phyloP scores from a whole-genome alignment of 169 alveolate species.

The Ichthyophthirius multifiliis region DNA sequence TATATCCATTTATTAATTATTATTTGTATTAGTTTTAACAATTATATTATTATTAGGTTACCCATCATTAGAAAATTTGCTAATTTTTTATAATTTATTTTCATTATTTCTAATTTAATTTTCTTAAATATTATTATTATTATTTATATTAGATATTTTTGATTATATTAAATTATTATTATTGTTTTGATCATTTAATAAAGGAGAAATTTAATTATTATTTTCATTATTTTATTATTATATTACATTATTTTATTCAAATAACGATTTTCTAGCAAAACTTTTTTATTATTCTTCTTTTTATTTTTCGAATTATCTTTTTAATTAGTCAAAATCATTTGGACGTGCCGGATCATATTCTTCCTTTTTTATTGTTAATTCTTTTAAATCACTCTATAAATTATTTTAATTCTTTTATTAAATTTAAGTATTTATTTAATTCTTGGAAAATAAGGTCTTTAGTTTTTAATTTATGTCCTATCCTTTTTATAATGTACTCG shows the following conservation, averaged over 20 bases:
- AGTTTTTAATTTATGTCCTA: background rate
- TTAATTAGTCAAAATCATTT: background rate
- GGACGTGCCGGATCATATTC: conserved; percentile 9
- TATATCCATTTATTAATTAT: background rate
- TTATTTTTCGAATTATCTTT: background rate
- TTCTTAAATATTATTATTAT: too few species aligned
- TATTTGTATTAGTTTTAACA: too few species aligned
- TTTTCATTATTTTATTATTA: background rate
- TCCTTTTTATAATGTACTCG: background rate
- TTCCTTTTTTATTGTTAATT: background rate
- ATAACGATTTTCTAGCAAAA: background rate
- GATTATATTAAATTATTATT: too few species aligned
- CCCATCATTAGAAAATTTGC: background rate
- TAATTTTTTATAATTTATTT: background rate
- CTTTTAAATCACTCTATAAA: background rate
- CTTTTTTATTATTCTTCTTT: background rate
- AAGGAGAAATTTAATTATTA: too few species aligned
- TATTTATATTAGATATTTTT: too few species aligned
- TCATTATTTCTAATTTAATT: background rate
- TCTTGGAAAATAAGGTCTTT: background rate
- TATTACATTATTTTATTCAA: background rate
- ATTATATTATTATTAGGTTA: too few species aligned
- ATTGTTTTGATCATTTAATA: too few species aligned
- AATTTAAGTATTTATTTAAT: background rate
- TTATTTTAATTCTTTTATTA: background rate